Evolutionary conservation across 306 rosid genomes (phyloP), one percentile per base, ranked within the genome.

Genomic region (Sechiopsis laciniata): DNA sequence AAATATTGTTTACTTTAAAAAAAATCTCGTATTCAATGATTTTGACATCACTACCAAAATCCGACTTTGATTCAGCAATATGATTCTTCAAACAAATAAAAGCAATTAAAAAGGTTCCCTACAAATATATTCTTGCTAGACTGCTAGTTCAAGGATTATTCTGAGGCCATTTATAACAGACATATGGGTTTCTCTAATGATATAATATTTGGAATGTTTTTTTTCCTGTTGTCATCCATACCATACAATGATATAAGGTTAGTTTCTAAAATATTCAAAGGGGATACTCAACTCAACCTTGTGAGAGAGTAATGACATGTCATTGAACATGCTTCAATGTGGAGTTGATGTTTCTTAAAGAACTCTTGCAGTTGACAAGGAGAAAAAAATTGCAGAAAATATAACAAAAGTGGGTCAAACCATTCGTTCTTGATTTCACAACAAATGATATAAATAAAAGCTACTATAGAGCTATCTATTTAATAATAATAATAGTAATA

Each of bases 371-470:
- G 45, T 19, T 22, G 45, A 70, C 15, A 16, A 14, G 46, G 55
- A 68, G 13, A 37, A 48, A 68, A 32, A 68, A 13, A 8, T 51
- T 20, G 8, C 22, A 69, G 35, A 69, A 7, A 42, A 22, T 48
- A 67, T 40, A 21, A 46, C 16, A 45, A 10, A 68, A 68, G 56
- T 21, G 56, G 56, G 56, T 16, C 59, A 51, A 8, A 51, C 59
- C 4, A 51, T 51, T 70, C 40, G 22, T 51, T 22, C 46, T 70
- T 51, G 74, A 69, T 70, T 70, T 68, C 56, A 69, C 42, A 51
- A 69, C 59, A 24, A 70, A 15, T 15, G 45, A 6, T 70, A 51
- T 24, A 45, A 70, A 3, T 8, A 24, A 52, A 52, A 50, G 48
- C 48, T 24, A 6, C 46, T 17, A 54, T 0, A 55, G 11, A 72